A percentile compares a stretch with the other conserved stretches of the same genome.
phyloP scores from a whole-genome alignment of 768 basidiomycete species.

The Mycena latifolia region DNA sequence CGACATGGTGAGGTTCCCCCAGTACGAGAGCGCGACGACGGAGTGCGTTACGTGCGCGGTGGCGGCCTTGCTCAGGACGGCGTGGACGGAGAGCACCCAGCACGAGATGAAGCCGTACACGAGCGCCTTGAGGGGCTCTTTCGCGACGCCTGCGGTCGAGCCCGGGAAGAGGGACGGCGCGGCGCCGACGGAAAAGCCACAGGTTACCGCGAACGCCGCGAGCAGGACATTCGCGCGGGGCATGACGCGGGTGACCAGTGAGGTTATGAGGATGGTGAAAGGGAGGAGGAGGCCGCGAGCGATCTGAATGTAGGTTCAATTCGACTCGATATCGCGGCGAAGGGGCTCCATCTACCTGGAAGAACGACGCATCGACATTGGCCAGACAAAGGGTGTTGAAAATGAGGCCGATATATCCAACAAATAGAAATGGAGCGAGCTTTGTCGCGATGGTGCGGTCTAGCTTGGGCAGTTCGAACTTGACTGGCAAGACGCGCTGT shows the following conservation, averaged over 20 bases:
- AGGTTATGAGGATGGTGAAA: conserved; percentile 27
- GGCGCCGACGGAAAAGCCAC: conserved; percentile 24
- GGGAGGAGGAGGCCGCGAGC: conserved; percentile 30
- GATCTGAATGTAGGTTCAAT: neutral
- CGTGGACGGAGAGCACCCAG: conserved; percentile 25
- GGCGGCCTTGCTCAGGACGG: conserved; percentile 24
- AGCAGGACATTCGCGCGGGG: conserved; percentile 12
- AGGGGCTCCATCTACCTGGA: conserved; percentile 7
- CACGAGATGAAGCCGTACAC: conserved; percentile 28
- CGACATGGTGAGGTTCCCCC: conserved; percentile 27
- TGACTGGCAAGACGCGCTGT: conserved; percentile 25
- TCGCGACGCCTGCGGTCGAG: neutral
- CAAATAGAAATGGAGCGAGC: conserved; percentile 53
- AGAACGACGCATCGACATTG: conserved; percentile 29
- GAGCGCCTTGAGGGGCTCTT: conserved; percentile 13
- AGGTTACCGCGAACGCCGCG: conserved; percentile 18
- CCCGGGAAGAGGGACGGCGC: conserved; percentile 7
- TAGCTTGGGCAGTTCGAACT: conserved; percentile 54
- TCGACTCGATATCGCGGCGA: neutral
- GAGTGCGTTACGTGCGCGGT: conserved; percentile 49
- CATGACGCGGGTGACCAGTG: conserved; percentile 8
- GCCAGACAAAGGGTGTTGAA: conserved; percentile 67
- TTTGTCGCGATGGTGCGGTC: conserved; percentile 51
- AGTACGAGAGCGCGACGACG: conserved; percentile 20
- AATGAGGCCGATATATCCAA: conserved; percentile 62